phyloP scores from a whole-genome alignment of 1,284 basidiomycete species.

The Fomes fomentarius region DNA sequence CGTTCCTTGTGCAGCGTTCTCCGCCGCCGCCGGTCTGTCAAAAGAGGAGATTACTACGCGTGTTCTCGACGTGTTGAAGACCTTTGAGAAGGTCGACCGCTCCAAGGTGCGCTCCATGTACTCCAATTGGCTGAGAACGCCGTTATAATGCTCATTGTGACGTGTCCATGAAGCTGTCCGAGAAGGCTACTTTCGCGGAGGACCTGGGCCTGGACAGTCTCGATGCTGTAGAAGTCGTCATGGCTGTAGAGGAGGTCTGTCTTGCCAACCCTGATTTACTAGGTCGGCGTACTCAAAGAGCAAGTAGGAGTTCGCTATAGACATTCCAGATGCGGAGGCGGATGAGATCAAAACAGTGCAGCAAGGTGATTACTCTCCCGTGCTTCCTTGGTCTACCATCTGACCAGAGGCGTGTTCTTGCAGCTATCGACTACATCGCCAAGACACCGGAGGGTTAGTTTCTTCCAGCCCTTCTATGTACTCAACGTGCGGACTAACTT shows the following conservation, averaged over 20 bases:
- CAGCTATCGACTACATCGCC: conserved; percentile 97
- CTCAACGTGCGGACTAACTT: conserved; percentile 11
- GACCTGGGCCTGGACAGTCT: conserved; percentile 97
- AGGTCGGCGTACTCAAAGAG: not conserved
- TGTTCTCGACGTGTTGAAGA: conserved; percentile 88
- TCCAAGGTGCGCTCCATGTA: conserved; percentile 62
- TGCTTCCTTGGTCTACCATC: conserved; percentile 1
- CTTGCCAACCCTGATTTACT: not conserved
- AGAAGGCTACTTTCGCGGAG: conserved; percentile 77
- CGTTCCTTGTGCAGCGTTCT: conserved; percentile 63
- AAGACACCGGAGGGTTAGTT: conserved; percentile 88
- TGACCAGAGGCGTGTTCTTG: not conserved
- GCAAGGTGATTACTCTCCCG: conserved; percentile 66
- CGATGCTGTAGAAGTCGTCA: conserved; percentile 98
- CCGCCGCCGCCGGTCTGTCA: conserved; percentile 75
- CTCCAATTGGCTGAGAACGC: conserved; percentile 5
- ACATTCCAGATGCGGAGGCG: conserved; percentile 98
- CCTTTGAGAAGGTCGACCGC: conserved; percentile 93
- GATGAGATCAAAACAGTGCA: conserved; percentile 95
- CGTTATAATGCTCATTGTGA: not conserved
- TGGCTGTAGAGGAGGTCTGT: conserved; percentile 97
- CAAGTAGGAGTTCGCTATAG: conserved; percentile 80
- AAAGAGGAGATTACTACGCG: conserved; percentile 81
- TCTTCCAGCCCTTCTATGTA: not conserved
- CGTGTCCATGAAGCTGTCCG: conserved; percentile 61